These are phyloP conservation scores for Pichia sp. DNA, from an alignment of 1,139 yeast genomes.

Conservation along the genomic window DNA sequence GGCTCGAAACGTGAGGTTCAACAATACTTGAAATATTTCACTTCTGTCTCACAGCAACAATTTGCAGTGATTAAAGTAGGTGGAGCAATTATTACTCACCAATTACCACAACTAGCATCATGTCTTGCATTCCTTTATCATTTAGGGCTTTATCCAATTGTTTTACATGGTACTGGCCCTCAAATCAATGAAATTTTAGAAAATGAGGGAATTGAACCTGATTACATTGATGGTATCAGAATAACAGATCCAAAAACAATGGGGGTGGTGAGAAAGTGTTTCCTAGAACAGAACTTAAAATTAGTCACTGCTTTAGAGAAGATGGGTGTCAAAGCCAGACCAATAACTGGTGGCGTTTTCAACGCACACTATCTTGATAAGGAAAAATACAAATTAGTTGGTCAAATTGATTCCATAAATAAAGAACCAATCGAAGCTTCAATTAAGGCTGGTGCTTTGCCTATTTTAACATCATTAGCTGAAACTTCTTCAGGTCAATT, in stretches of 20 bases:
- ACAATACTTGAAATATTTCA: conserved; percentile 91
- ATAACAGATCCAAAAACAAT: conserved; percentile 92
- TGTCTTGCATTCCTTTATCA: conserved; percentile 94
- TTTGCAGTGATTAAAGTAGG: conserved; percentile 98
- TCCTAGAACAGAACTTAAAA: conserved; percentile 89
- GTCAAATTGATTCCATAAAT: conserved; percentile 80
- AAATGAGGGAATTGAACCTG: conserved; percentile 93
- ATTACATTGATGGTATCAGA: conserved; percentile 93
- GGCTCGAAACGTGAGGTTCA: conserved; percentile 98
- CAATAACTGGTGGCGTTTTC: conserved; percentile 97
- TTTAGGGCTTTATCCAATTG: conserved; percentile 95
- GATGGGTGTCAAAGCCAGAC: conserved; percentile 97
- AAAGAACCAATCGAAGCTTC: conserved; percentile 93
- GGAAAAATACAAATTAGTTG: conserved; percentile 88
- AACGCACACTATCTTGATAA: conserved; percentile 88
- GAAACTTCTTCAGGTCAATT: conserved; percentile 96
- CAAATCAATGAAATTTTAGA: conserved; percentile 93
- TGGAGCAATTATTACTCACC: conserved; percentile 96
- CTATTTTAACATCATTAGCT: conserved; percentile 92
- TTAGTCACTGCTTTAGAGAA: conserved; percentile 93
- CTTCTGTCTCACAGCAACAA: conserved; percentile 93
- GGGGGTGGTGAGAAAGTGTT: conserved; percentile 93
- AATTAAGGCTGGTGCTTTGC: conserved; percentile 92
- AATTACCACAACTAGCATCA: conserved; percentile 86
- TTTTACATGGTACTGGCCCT: conserved; percentile 97